A percentile compares a stretch with the other conserved stretches of the same genome.
phyloP scores from a whole-genome alignment of 306 rosid genomes.

The Sindora glabra region DNA sequence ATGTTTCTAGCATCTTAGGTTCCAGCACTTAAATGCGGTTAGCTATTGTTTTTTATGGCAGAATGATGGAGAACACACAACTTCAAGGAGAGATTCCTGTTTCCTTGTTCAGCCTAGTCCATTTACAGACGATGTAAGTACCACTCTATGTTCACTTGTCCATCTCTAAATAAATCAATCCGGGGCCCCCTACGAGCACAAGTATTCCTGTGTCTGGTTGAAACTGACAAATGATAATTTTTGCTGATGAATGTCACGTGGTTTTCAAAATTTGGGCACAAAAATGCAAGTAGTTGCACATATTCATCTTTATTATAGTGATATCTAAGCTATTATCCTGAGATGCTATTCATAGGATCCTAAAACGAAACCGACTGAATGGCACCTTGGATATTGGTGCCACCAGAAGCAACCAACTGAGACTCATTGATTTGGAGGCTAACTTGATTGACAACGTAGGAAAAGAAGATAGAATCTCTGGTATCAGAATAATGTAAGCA shows the following conservation, averaged over 20 bases:
- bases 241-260: neutral
- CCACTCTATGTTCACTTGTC: neutral
- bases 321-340: neutral
- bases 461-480: neutral
- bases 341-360: neutral
- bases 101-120: constrained; percentile 15
- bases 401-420: neutral
- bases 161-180: no score
- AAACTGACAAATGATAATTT: no score
- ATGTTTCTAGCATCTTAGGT: neutral
- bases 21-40: neutral
- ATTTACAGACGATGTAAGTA: constrained; percentile 29
- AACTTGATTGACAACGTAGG: no score
- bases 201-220: no score
- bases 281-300: neutral
- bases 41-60: neutral
- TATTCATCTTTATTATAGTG: neutral
- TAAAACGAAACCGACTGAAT: neutral
- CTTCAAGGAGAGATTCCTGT: constrained; percentile 22
- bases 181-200: no score
- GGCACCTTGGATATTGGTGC: neutral
- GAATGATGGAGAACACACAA: constrained; percentile 22
- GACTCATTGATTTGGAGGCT: neutral
- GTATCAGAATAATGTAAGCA: neutral
- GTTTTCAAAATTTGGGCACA: neutral